A percentile compares a stretch with the other conserved stretches of the same genome.
phyloP scores from a whole-genome alignment of 2,329 filamentous ascomycete genomes.

The Aspergillus aculeatus region DNA sequence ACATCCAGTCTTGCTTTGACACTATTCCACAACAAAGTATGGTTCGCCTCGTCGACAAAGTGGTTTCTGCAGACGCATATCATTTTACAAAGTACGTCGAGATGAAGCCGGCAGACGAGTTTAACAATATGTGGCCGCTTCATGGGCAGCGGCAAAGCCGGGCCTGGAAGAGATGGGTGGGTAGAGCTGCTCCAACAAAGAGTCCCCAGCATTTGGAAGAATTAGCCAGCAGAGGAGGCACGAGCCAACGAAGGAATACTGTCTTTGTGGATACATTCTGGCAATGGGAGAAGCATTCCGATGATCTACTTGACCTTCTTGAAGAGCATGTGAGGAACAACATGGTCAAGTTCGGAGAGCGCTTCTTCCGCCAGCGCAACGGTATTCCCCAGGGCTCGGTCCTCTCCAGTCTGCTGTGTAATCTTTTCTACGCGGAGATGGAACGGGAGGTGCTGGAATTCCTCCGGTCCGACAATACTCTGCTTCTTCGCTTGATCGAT shows the following conservation, averaged over 20 bases:
- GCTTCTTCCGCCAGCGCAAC: slow-evolving; percentile 78
- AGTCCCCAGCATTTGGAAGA: slow-evolving; percentile 49
- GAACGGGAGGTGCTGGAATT: slow-evolving; percentile 71
- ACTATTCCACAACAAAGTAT: slow-evolving; percentile 83
- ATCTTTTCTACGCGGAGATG: slow-evolving; percentile 91
- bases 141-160: slow-evolving; percentile 20
- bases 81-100: slow-evolving; percentile 72
- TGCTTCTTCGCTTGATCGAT: slow-evolving; percentile 82
- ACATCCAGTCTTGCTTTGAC: slow-evolving; percentile 91
- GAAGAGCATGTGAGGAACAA: slow-evolving; percentile 80
- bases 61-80: slow-evolving; percentile 64
- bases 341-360: slow-evolving; percentile 83
- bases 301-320: slow-evolving; percentile 67
- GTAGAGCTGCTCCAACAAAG: slow-evolving; percentile 48
- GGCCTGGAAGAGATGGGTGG: slow-evolving; percentile 50
- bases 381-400: slow-evolving; percentile 95
- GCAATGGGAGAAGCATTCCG: slow-evolving; percentile 57
- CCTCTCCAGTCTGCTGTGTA: slow-evolving; percentile 82
- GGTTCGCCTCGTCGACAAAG: slow-evolving; percentile 60
- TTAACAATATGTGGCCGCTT: slow-evolving; percentile 22
- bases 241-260: slow-evolving; percentile 59
- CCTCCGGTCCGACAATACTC: slow-evolving; percentile 56
- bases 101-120: slow-evolving; percentile 53
- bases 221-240: slow-evolving; percentile 36
- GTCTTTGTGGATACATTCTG: slow-evolving; percentile 73